A percentile compares a stretch with the other conserved stretches of the same genome.
Evolutionary conservation across 2,329 filamentous ascomycete genomes (phyloP).

Genomic region (Penicillium verrucosum): DNA sequence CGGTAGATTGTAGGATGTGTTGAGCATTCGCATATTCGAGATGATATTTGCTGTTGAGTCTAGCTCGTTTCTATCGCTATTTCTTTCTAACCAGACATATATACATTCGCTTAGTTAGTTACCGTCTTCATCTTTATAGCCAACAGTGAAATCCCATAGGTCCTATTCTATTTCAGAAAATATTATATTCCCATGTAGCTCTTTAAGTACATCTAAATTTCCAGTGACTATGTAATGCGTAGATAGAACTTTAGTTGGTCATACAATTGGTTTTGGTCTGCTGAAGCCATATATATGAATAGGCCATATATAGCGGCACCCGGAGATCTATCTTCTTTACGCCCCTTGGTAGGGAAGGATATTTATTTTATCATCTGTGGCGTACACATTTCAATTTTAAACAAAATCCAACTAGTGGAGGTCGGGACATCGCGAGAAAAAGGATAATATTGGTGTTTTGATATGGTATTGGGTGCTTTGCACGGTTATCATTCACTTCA

Average conservation of each 20-base stretch:
- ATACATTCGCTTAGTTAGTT: too few species aligned
- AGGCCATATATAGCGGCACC: too few species aligned
- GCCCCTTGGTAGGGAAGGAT: too few species aligned
- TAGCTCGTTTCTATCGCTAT: not conserved
- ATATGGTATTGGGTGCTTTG: too few species aligned
- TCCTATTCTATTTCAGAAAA: not conserved
- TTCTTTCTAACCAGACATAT: not conserved
- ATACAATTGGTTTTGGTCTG: fast-evolving
- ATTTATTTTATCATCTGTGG: too few species aligned
- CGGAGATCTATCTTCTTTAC: too few species aligned
- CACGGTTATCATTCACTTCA: not conserved
- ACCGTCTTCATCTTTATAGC: not conserved
- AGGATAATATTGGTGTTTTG: too few species aligned
- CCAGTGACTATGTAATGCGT: not conserved
- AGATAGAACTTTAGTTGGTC: not conserved
- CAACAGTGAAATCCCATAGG: not conserved
- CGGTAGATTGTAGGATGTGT: not conserved
- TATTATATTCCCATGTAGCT: not conserved
- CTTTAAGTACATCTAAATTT: too few species aligned
- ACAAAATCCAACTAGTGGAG: too few species aligned
- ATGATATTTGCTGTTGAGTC: not conserved
- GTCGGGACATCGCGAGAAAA: too few species aligned
- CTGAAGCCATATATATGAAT: not conserved
- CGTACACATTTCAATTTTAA: too few species aligned
- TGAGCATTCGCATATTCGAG: not conserved